These are phyloP conservation scores for Salix koriyanagi DNA, from an alignment of 345 rosid genomes.

Conservation along the genomic window DNA sequence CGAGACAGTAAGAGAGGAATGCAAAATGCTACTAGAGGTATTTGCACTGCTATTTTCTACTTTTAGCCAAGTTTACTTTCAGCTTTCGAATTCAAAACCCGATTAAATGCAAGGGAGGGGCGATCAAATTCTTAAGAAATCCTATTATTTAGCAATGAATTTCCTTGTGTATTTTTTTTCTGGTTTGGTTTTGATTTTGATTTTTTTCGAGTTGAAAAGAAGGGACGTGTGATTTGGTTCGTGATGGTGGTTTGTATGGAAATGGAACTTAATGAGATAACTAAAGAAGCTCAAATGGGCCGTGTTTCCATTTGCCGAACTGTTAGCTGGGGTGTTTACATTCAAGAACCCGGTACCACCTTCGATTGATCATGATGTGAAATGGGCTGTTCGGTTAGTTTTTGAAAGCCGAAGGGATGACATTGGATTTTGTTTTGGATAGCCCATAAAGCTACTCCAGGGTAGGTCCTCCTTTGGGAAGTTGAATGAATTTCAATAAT, in stretches of 20 bases:
- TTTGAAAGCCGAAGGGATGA: background rate
- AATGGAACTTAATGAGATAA: background rate
- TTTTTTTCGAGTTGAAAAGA: background rate
- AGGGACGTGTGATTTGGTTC: background rate
- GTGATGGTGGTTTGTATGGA: background rate
- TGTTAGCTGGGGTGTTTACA: background rate
- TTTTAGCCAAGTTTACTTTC: background rate
- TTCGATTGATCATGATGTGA: background rate
- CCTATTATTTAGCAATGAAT: background rate
- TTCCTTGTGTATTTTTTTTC: background rate
- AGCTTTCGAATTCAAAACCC: background rate
- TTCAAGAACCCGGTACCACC: background rate
- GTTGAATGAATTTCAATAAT: background rate
- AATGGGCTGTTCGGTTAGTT: background rate
- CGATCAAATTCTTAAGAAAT: background rate
- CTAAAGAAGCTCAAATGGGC: background rate
- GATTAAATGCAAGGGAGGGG: background rate
- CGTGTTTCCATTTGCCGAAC: background rate
- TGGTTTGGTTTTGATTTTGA: too few relatives aligned
- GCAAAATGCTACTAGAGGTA: conserved; percentile 90
- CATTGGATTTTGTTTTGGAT: background rate
- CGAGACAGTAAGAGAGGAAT: conserved; percentile 88
- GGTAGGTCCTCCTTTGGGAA: background rate
- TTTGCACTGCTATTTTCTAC: background rate
- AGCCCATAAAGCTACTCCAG: background rate